These are phyloP conservation scores for Fragosphaeria purpurea DNA, from an alignment of 2,329 filamentous ascomycete genomes.

Conservation along the genomic window DNA sequence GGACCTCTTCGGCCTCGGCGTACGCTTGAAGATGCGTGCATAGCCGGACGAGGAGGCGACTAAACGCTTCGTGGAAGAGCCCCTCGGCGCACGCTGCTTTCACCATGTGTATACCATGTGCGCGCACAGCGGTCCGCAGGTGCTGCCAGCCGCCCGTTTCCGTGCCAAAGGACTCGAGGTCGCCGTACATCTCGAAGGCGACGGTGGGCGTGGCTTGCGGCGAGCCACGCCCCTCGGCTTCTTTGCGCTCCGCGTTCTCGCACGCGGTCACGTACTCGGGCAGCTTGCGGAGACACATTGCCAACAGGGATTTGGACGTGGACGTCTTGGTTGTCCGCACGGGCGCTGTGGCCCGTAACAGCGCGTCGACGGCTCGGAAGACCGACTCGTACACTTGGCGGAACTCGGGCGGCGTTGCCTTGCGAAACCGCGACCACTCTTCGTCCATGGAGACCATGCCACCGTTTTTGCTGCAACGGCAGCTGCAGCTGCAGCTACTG, in stretches of 20 bases:
- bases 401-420: conserved; percentile 17
- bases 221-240: conserved; percentile 26
- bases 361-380: conserved; percentile 32
- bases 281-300: conserved; percentile 38
- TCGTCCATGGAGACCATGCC: conserved; percentile 20
- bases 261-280: conserved; percentile 36
- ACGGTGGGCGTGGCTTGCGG: conserved; percentile 26
- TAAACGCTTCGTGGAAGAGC: conserved; percentile 30
- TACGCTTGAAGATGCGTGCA: conserved; percentile 26
- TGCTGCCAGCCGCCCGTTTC: conserved; percentile 34
- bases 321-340: neutral
- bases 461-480: neutral
- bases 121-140: conserved; percentile 33
- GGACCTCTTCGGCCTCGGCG: conserved; percentile 31
- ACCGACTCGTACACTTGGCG: conserved; percentile 34
- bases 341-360: conserved; percentile 31
- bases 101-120: conserved; percentile 35
- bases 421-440: conserved; percentile 25
- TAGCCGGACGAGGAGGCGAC: conserved; percentile 30
- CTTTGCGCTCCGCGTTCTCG: conserved; percentile 29
- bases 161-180: conserved; percentile 34
- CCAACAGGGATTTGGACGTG: conserved; percentile 30
- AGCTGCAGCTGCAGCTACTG: neutral
- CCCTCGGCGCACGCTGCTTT: conserved; percentile 31
- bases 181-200: conserved; percentile 36